Conservation (phyloP, 2,329 filamentous ascomycete species). For the Penicillium vulpinum region DNA sequence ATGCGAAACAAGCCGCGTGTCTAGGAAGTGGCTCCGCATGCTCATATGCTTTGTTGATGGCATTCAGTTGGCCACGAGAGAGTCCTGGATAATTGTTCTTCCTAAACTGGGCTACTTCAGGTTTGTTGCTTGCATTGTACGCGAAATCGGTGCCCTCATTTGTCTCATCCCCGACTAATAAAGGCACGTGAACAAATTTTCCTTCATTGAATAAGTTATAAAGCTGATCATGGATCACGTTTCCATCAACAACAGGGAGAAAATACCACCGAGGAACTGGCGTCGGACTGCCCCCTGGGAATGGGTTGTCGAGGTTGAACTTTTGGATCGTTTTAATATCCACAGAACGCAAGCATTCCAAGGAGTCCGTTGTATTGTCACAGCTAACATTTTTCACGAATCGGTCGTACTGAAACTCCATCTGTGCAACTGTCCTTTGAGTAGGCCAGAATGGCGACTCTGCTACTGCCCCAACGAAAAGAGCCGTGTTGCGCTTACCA, state of each 20-base stretch:
- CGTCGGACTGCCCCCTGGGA: slow-evolving; percentile 38
- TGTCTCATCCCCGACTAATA: slow-evolving; percentile 52
- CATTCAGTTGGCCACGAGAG: slow-evolving; percentile 48
- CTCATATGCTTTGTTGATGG: slow-evolving; percentile 57
- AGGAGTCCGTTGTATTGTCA: slow-evolving; percentile 34
- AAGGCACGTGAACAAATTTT: slow-evolving; percentile 56
- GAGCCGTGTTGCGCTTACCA: slow-evolving; percentile 47
- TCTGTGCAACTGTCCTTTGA: slow-evolving; percentile 47
- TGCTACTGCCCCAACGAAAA: slow-evolving; percentile 52
- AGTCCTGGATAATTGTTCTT: slow-evolving; percentile 58
- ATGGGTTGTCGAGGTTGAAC: slow-evolving; percentile 43
- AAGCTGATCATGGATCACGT: slow-evolving; percentile 53
- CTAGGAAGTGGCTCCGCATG: slow-evolving; percentile 30
- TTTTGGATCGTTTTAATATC: slow-evolving; percentile 45
- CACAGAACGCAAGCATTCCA: slow-evolving; percentile 49
- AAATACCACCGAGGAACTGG: slow-evolving; percentile 54
- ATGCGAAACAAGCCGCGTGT: slow-evolving; percentile 39
- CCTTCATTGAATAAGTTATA: slow-evolving; percentile 53
- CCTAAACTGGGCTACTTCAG: slow-evolving; percentile 55
- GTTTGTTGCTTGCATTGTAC: slow-evolving; percentile 46
- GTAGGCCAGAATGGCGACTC: slow-evolving; percentile 53
- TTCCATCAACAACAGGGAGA: slow-evolving; percentile 56
- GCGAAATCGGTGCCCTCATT: slow-evolving; percentile 50
- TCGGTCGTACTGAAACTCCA: slow-evolving; percentile 51
- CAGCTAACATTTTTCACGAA: slow-evolving; percentile 49